Evolutionary conservation across 345 rosid species (phyloP), one percentile per base, ranked within the genome.

Genomic region (Isatis tinctoria): DNA sequence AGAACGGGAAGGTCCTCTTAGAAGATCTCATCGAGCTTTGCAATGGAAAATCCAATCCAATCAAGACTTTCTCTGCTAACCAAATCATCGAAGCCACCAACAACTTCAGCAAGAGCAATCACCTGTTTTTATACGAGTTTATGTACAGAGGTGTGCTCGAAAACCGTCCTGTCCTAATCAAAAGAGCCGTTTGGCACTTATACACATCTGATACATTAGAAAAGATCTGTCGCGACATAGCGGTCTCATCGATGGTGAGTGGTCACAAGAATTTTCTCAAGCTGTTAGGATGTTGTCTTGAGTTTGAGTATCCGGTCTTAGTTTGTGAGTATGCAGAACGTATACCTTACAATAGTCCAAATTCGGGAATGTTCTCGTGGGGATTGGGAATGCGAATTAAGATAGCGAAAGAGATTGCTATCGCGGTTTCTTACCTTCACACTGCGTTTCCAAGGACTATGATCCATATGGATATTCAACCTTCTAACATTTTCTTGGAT

Each of bases 251-350:
- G 0, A 76, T 76, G 79, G 70, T 76, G 9, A 76, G 79, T 54
- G 65, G 79, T 35, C 79, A 76, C 44, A 69, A 69, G 11, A 76
- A 76, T 4, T 62, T 76, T 9, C 75, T 69, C 11, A 76, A 69
- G 17, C 10, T 76, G 60, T 62, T 69, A 26, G 79, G 79, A 12
- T 76, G 79, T 0, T 76, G 75, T 69, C 65, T 69, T 26, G 79
- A 76, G 10, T 69, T 76, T 13, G 79, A 69, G 5, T 30, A 69
- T 62, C 79, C 79, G 0, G 79, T 69, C 8, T 53, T 76, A 43
- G 70, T 76, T 2, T 76, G 74, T 14, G 79, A 76, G 59, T 62
- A 76, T 36, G 74, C 74, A 69, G 79, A 75, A 60, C 74, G 62
- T 49, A n/a, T 75, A 40, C 74, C 74, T 49, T 66, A 37, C 67